These are phyloP conservation scores for Tylopilus balloui DNA, from an alignment of 768 basidiomycete species.

Conservation along the genomic window DNA sequence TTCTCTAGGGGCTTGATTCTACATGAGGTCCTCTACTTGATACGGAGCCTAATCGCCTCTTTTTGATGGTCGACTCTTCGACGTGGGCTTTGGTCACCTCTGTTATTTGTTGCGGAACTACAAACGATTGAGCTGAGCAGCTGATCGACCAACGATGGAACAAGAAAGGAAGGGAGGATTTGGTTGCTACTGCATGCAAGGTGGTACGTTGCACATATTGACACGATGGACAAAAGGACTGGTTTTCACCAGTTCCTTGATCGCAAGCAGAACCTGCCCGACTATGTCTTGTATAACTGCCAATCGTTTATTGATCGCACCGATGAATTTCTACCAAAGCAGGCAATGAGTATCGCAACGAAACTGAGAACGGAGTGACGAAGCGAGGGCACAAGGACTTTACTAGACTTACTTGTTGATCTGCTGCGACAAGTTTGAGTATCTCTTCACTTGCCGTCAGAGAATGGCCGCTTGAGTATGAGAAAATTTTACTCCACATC, in stretches of 20 bases:
- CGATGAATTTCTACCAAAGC: slow-evolving; percentile 13
- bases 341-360: no score
- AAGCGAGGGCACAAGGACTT: neutral
- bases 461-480: slow-evolving; percentile 13
- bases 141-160: neutral
- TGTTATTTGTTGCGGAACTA: slow-evolving; percentile 12
- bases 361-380: neutral
- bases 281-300: slow-evolving; percentile 12
- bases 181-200: no score
- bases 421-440: slow-evolving; percentile 13
- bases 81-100: slow-evolving; percentile 11
- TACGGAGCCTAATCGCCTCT: slow-evolving; percentile 1
- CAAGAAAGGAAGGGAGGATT: neutral
- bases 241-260: slow-evolving; percentile 1
- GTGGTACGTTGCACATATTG: no score
- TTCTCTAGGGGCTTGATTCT: neutral
- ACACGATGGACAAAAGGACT: neutral
- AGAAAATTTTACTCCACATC: slow-evolving; percentile 5
- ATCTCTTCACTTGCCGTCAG: slow-evolving; percentile 12
- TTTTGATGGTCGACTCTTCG: slow-evolving; percentile 8
- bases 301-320: slow-evolving; percentile 13
- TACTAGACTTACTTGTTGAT: slow-evolving; percentile 8
- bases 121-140: neutral
- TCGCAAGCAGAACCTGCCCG: slow-evolving; percentile 10
- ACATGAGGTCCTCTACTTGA: slow-evolving; percentile 9